Base-by-base conservation (phyloP, 306 rosid species). In the Lathyrus sativus region DNA sequence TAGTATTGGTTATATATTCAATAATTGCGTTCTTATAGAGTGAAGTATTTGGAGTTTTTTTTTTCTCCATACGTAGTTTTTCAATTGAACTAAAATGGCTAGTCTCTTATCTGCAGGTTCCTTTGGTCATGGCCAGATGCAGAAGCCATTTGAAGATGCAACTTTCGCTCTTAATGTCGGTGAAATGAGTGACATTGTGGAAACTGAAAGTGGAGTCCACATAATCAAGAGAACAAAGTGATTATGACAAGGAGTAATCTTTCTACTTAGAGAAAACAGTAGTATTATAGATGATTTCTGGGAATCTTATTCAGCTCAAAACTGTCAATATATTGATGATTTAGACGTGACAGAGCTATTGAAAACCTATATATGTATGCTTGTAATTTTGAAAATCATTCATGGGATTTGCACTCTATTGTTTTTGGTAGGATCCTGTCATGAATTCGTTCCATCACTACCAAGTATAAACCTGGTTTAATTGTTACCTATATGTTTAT, bases 111-210 rank as follows among this genome's bases (percentile, higher is more conserved):
- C 5, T 79, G 75, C 87, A 93, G 99, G 97, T 73, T 79, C 90
- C 73, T 93, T 93, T 61, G 97, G 96, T 55, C 96, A 95, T 45
- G 97, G 96, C 54, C 99, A 90, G 85, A 93, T 93, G 99, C 96
- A 93, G 85, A 93, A 90, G 79, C 92, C 99, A 39, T 93, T 93
- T 57, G 99, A 93, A 77, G 96, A 93, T 60, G 91, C 93, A 50
- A 76, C 96, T 55, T 86, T 4, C 80, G 86, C 73, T 28, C 96
- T 92, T 60, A 82, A 90, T 80, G 85, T 92, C 60, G 96, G 98
- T 41, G 96, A 90, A 73, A 51, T 90, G 35, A 92, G 98, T 44
- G 96, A 86, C 56, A 88, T 90, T 75, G 91, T 92, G 81, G 96
- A 92, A 44, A 92, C 96, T 11, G 98, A 92, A 15, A 93, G 99